Conservation (phyloP, 23 red algal species). For the Cyanidioschyzon merolae region DNA sequence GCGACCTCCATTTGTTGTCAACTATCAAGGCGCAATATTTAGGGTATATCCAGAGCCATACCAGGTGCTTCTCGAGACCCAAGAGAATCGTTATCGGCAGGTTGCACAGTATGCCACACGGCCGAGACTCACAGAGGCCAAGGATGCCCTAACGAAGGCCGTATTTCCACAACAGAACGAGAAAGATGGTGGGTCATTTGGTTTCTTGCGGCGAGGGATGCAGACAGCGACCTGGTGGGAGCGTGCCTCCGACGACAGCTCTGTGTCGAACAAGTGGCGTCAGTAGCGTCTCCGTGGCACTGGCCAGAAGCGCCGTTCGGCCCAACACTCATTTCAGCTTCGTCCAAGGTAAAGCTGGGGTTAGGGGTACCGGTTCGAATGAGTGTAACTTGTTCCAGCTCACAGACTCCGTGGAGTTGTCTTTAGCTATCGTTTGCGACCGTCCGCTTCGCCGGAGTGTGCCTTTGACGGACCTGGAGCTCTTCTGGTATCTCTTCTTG, state of each 20-base stretch:
- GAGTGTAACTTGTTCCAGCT: too few species aligned
- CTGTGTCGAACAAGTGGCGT: conserved; percentile 7
- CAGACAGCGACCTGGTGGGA: conserved; percentile 2
- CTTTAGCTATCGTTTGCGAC: too few species aligned
- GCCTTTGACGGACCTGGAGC: too few species aligned
- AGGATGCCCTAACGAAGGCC: conserved; percentile 53
- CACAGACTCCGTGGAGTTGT: too few species aligned
- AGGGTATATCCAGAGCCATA: conserved; percentile 59
- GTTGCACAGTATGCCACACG: conserved; percentile 35
- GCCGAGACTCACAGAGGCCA: conserved; percentile 41
- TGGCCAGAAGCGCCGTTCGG: too few species aligned
- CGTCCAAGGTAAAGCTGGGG: too few species aligned
- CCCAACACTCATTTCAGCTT: too few species aligned
- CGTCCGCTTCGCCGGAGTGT: too few species aligned
- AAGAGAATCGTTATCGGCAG: conserved; percentile 32
- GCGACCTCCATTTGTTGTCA: conserved; percentile 53
- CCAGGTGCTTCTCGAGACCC: conserved; percentile 69
- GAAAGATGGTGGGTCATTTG: background rate
- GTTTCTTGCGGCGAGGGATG: background rate
- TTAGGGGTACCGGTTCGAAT: too few species aligned
- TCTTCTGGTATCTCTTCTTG: background rate
- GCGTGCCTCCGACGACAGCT: background rate
- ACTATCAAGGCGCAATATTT: conserved; percentile 70
- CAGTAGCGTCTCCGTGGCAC: too few species aligned
- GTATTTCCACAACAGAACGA: background rate